Base-by-base conservation (phyloP, 306 rosid genomes). In the Castanopsis chinensis region DNA sequence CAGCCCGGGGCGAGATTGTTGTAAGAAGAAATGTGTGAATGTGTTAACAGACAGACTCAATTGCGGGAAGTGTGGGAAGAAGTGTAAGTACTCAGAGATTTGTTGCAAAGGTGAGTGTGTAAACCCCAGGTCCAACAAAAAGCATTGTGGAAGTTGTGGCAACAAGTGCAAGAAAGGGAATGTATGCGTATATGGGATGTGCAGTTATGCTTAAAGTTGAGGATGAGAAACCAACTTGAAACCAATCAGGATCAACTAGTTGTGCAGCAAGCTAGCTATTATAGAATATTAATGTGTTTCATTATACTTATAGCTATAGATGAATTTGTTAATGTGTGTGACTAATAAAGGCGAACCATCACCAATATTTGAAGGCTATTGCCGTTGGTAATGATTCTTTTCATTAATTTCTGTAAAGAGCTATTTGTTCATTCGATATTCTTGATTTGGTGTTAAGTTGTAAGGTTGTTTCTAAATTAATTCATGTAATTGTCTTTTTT, bases 31-130 rank as follows among this genome's bases (percentile, higher is more conserved):
- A 71, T 91, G 96, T 63, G 93, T 91, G 3, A 79, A 86, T 4
- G 10, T 88, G 53, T 15, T 69, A 17, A 72, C 37, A 0, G 93
- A 91, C 53, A 59, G 52, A 21, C 28, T 78, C 28, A 91, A 91
- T 75, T 91, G 97, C 51, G 93, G 97, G 21, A 84, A 23, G 78
- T 91, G 97, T 72, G 93, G 97, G 43, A 89, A 85, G 85, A 91
- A 86, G 74, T 91, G 97, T 57, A 77, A 75, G 71, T 86, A 75
- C 63, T 68, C 74, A 5, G 85, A 91, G 86, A 77, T 86, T 10
- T 91, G 97, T 57, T 91, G 97, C 45, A 76, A 76, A 25, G 93
- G 93, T 0, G 84, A 78, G 81, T 91, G 97, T n/a, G 92, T 89
- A 83, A 91, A 82, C n/a, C 84, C 92, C 0, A 80, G 60, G 77